These are phyloP conservation scores for Globisporangium iwayamae DNA, from an alignment of 352 stramenopile species.

Conservation along the genomic window DNA sequence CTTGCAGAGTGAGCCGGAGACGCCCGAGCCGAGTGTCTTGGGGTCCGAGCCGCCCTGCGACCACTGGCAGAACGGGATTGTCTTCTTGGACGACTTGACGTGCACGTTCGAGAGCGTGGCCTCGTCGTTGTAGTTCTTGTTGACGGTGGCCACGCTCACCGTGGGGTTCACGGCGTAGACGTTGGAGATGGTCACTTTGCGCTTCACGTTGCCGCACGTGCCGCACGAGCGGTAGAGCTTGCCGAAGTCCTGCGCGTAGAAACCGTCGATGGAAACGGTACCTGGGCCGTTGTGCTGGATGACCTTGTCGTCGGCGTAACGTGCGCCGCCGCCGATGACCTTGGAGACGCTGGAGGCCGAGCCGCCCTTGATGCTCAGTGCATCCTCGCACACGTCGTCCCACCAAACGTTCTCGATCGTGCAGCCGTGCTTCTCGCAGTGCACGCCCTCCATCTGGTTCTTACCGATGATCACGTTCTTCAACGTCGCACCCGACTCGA, in stretches of 20 bases:
- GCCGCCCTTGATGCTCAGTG: slow-evolving; percentile 25
- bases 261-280: slow-evolving; percentile 21
- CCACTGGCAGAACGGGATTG: slow-evolving; percentile 16
- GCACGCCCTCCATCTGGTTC: too few relatives aligned
- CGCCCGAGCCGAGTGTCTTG: slow-evolving; percentile 10
- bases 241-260: slow-evolving; percentile 28
- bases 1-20: slow-evolving; percentile 12
- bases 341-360: slow-evolving; percentile 18
- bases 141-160: slow-evolving; percentile 21
- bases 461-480: too few relatives aligned
- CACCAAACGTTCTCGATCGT: slow-evolving; percentile 34
- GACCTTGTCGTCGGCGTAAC: slow-evolving; percentile 29
- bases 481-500: too few relatives aligned
- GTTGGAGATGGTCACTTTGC: slow-evolving; percentile 22
- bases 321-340: slow-evolving; percentile 24
- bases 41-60: slow-evolving; percentile 8
- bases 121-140: slow-evolving; percentile 23
- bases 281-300: slow-evolving; percentile 28
- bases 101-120: slow-evolving; percentile 22
- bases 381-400: slow-evolving; percentile 29
- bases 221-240: slow-evolving; percentile 31
- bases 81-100: slow-evolving; percentile 15
- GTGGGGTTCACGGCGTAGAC: slow-evolving; percentile 22
- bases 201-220: slow-evolving; percentile 20
- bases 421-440: background rate